These are phyloP conservation scores for Fibroporia radiculosa DNA, from an alignment of 768 basidiomycete species.

Conservation along the genomic window DNA sequence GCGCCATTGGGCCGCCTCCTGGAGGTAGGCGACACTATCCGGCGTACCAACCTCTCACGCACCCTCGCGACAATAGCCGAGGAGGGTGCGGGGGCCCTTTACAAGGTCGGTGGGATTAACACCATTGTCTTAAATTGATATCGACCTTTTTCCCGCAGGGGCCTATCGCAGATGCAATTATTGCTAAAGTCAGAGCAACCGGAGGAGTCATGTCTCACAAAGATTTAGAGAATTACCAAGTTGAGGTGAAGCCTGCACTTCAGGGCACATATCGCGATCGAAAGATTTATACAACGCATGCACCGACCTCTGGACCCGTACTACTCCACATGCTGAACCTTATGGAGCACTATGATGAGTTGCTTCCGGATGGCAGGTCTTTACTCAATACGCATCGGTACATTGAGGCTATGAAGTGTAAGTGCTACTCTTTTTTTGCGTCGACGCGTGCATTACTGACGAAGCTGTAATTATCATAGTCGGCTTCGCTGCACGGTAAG, in stretches of 20 bases:
- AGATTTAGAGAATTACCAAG: slow-evolving; percentile 67
- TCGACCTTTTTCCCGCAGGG: too few species aligned
- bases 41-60: slow-evolving; percentile 64
- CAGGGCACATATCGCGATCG: slow-evolving; percentile 69
- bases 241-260: slow-evolving; percentile 66
- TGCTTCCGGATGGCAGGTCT: slow-evolving; percentile 41
- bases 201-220: slow-evolving; percentile 76
- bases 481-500: slow-evolving; percentile 56
- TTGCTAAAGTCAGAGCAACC: slow-evolving; percentile 58
- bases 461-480: slow-evolving; percentile 31
- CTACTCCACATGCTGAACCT: slow-evolving; percentile 89
- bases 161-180: slow-evolving; percentile 69
- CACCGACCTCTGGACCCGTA: slow-evolving; percentile 86
- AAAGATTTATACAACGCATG: slow-evolving; percentile 77
- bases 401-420: slow-evolving; percentile 81
- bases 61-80: slow-evolving; percentile 70
- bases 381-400: slow-evolving; percentile 68
- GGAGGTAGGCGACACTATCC: slow-evolving; percentile 67
- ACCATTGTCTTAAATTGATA: too few species aligned
- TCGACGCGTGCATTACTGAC: not conserved
- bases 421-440: slow-evolving; percentile 18
- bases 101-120: slow-evolving; percentile 41
- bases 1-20: slow-evolving; percentile 68
- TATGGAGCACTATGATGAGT: slow-evolving; percentile 62
- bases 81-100: slow-evolving; percentile 77